These are phyloP conservation scores for Lentinula boryana DNA, from an alignment of 768 basidiomycete species.

Conservation along the genomic window DNA sequence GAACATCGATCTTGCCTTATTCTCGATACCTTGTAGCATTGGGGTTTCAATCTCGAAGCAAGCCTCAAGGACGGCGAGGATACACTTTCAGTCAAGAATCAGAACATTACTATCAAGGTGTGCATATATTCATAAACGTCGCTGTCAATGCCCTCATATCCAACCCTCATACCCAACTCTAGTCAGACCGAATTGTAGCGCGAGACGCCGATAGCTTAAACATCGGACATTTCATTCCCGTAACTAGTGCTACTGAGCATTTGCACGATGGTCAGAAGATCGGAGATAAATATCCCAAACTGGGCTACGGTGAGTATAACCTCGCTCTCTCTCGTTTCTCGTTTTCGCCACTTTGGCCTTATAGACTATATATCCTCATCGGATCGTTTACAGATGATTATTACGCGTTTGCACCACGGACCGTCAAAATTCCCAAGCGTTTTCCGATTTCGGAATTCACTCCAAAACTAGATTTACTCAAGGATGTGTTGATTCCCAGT, in stretches of 20 bases:
- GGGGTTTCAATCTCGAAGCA: slow-evolving; percentile 79
- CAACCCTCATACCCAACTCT: slow-evolving; percentile 2
- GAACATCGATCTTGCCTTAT: not conserved
- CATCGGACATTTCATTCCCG: slow-evolving; percentile 44
- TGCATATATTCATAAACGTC: not conserved
- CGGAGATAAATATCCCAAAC: slow-evolving; percentile 49
- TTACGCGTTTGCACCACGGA: slow-evolving; percentile 42
- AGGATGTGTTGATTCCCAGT: slow-evolving; percentile 28
- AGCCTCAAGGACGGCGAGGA: slow-evolving; percentile 43
- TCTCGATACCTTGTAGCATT: slow-evolving; percentile 42
- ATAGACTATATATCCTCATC: not conserved
- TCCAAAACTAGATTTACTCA: slow-evolving; percentile 38
- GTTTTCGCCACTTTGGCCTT: not conserved
- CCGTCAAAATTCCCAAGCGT: slow-evolving; percentile 36
- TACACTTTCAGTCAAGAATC: slow-evolving; percentile 45
- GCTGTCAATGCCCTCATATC: not conserved
- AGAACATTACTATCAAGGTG: slow-evolving; percentile 35
- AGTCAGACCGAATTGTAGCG: slow-evolving; percentile 53
- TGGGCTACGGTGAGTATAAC: slow-evolving; percentile 49
- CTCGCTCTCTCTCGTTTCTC: not conserved
- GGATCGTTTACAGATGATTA: slow-evolving; percentile 48
- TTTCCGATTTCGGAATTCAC: slow-evolving; percentile 37
- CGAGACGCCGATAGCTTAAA: slow-evolving; percentile 44
- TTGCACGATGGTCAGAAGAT: slow-evolving; percentile 45
- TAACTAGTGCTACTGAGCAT: slow-evolving; percentile 42